Percentiles rank a stretch among this genome's conserved stretches.
Evolutionary conservation across 345 rosid species (phyloP).

Genomic region (Salix dunnii): DNA sequence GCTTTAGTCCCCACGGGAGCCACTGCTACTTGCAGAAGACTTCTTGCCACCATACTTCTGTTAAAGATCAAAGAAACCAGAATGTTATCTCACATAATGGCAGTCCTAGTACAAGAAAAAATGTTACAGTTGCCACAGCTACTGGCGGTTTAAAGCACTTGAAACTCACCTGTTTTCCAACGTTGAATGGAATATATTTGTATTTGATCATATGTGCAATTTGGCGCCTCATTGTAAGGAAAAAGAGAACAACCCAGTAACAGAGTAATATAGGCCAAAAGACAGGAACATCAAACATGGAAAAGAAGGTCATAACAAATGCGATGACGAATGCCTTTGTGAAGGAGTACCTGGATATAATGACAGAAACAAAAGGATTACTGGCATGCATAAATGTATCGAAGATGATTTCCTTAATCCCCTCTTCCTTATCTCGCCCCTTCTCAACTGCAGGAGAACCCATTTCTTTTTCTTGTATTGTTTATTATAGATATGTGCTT

Average conservation of each 20-base stretch:
- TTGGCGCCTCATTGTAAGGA: constrained; percentile 86
- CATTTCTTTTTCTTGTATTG: too few relatives aligned
- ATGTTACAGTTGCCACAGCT: neutral
- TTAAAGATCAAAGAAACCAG: neutral
- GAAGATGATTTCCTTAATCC: neutral
- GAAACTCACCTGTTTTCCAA: constrained; percentile 74
- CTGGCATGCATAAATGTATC: neutral
- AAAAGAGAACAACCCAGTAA: constrained; percentile 78
- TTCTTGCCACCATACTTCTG: constrained; percentile 59
- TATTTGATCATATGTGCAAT: constrained; percentile 87
- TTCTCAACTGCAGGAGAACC: too few relatives aligned
- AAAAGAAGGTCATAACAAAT: constrained; percentile 79
- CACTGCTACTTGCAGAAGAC: constrained; percentile 48
- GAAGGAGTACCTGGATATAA: constrained; percentile 65
- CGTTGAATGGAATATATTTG: constrained; percentile 70
- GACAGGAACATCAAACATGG: constrained; percentile 77
- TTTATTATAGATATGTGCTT: too few relatives aligned
- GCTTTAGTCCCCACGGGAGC: constrained; percentile 55
- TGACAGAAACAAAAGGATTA: constrained; percentile 10
- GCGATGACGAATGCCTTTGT: constrained; percentile 79
- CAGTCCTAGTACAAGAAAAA: neutral
- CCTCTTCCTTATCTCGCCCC: too few relatives aligned
- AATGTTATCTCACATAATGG: neutral
- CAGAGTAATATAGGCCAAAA: constrained; percentile 88
- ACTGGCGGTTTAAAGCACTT: neutral